Evolutionary conservation across 306 rosid genomes (phyloP), one percentile per base, ranked within the genome.

Genomic region (Cucumis hystrix): DNA sequence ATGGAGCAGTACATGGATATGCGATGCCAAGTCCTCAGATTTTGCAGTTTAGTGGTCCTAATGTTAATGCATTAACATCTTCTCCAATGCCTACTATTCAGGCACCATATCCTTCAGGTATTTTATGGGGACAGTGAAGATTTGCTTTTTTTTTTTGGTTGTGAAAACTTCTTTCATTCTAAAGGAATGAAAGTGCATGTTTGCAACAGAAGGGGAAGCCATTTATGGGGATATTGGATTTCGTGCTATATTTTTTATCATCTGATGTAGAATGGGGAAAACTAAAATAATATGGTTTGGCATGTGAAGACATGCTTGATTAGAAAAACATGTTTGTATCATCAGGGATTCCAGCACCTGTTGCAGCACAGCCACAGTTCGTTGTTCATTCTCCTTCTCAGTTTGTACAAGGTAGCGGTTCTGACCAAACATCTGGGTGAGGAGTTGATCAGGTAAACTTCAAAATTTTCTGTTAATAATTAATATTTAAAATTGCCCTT

Each of bases 341-440:
- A 49, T 78, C 86, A 88, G 97, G 97, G 82, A 84, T 91, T 56
- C 90, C 91, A 55, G 89, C 89, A 58, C 90, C 96, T 28, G 86
- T 91, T 87, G 91, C 90, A 64, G 98, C 86, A 43, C 97, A 91
- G 80, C 90, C 88, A 54, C 98, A 88, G 85, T 90, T 90, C 81
- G 85, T 90, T 78, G 90, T 88, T 84, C 88, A 90, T 86, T 87
- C 91, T 80, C 87, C 89, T 82, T 61, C 96, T 82, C 97, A 91
- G 83, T 91, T 86, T 65, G 81, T 91, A 83, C 90, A 88, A 82
- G 92, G 92, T 78, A 81, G 92, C 49, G 90, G 95, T 86, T 88
- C 95, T 83, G 96, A 93, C 86, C 98, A 90, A 85, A 82, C 94
- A 64, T 77, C 87, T 80, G 94, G 96, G 84, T 94, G 93, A 91